phyloP scores from a whole-genome alignment of 495 filamentous ascomycete species.

The Tuber borchii region DNA sequence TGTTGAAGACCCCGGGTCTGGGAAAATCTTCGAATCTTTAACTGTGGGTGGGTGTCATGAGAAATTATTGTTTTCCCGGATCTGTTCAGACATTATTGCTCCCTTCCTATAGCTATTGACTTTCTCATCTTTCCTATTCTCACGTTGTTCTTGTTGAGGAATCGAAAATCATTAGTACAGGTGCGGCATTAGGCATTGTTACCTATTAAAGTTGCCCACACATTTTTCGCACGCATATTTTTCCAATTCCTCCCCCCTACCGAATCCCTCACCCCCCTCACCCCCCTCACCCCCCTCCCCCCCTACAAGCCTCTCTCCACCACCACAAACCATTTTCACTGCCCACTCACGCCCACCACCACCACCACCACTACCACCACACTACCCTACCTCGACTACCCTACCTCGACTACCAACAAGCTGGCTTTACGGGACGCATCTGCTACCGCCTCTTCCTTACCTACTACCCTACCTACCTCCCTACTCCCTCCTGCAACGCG shows the following conservation, averaged over 20 bases:
- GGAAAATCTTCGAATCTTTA: background rate
- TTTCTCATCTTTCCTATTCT: background rate
- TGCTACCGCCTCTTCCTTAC: slow-evolving; percentile 7
- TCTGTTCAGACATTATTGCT: background rate
- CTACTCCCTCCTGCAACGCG: slow-evolving; percentile 13
- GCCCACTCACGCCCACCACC: slow-evolving; percentile 10
- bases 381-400: no score
- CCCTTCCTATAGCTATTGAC: background rate
- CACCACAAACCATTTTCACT: slow-evolving; percentile 4
- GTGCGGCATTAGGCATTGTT: background rate
- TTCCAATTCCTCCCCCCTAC: background rate
- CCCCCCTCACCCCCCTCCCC: no score
- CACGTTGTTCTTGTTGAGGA: background rate
- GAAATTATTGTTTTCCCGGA: slow-evolving; percentile 1
- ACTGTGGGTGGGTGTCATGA: background rate
- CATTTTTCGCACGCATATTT: background rate
- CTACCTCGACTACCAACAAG: slow-evolving; percentile 6
- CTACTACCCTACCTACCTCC: slow-evolving; percentile 13
- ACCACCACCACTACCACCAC: slow-evolving; percentile 12
- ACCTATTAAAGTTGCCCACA: background rate
- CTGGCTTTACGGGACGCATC: background rate
- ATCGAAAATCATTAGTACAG: background rate
- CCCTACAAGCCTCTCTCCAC: background rate
- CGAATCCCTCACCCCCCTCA: background rate
- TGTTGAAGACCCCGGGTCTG: background rate